Evolutionary conservation across 805 yeast genomes (phyloP).

Genomic region (Candida krabiensis): DNA sequence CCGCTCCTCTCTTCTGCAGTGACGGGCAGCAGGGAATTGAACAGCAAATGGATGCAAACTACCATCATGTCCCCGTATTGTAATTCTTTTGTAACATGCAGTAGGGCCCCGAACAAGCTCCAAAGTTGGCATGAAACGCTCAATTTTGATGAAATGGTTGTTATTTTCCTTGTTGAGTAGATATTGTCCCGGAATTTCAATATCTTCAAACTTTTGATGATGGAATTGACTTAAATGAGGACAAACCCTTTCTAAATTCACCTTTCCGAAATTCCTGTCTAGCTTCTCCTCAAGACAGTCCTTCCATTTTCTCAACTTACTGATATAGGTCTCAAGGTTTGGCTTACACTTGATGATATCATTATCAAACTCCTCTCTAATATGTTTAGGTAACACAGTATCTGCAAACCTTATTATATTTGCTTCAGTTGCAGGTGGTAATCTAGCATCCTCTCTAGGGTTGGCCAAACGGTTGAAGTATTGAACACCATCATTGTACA

Average conservation of each 20-base stretch:
- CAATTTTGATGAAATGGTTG: slow-evolving; percentile 91
- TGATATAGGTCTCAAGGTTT: slow-evolving; percentile 81
- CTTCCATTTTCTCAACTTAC: slow-evolving; percentile 86
- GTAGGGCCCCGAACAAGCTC: slow-evolving; percentile 88
- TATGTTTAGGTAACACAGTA: slow-evolving; percentile 84
- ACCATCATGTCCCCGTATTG: slow-evolving; percentile 93
- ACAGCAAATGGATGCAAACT: slow-evolving; percentile 89
- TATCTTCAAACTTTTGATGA: slow-evolving; percentile 96
- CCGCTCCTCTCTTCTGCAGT: slow-evolving; percentile 94
- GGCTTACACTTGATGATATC: slow-evolving; percentile 90
- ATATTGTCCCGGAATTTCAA: slow-evolving; percentile 97
- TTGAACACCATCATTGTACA: slow-evolving; percentile 90
- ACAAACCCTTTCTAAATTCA: slow-evolving; percentile 84
- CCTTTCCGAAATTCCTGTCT: slow-evolving; percentile 77
- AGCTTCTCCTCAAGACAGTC: slow-evolving; percentile 88
- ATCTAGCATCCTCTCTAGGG: slow-evolving; percentile 83
- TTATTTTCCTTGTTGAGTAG: slow-evolving; percentile 81
- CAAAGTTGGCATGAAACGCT: slow-evolving; percentile 84
- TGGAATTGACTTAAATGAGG: slow-evolving; percentile 97
- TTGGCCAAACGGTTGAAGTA: slow-evolving; percentile 81
- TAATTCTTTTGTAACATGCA: slow-evolving; percentile 84
- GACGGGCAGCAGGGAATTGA: slow-evolving; percentile 97
- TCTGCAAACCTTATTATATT: slow-evolving; percentile 89
- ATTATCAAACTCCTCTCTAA: slow-evolving; percentile 84
- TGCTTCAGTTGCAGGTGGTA: slow-evolving; percentile 90